phyloP scores from a whole-genome alignment of 768 basidiomycete genomes.

The Pholiota microspora region DNA sequence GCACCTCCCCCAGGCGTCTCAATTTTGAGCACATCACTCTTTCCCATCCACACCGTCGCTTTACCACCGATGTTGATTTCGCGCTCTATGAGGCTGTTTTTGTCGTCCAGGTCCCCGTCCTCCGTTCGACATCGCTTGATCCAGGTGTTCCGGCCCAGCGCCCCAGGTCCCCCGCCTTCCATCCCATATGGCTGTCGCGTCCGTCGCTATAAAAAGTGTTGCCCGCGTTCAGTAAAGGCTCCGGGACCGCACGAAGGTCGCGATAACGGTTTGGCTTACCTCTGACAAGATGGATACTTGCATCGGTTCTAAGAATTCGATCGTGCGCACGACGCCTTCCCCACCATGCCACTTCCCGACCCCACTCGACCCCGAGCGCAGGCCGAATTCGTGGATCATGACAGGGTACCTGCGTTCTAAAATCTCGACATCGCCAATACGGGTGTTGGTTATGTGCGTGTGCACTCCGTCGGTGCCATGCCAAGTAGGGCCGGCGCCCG shows the following conservation, averaged over 20 bases:
- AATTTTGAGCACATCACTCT: conserved; percentile 76
- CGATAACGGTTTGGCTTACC: conserved; percentile 37
- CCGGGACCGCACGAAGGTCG: not conserved
- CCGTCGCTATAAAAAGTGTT: conserved; percentile 29
- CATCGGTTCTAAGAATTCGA: conserved; percentile 78
- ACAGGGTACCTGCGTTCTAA: conserved; percentile 92
- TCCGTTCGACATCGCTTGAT: conserved; percentile 63
- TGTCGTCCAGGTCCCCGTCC: conserved; percentile 63
- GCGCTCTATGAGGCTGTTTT: conserved; percentile 35
- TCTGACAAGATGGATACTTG: conserved; percentile 90
- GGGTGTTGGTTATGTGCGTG: conserved; percentile 91
- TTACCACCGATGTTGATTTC: conserved; percentile 89
- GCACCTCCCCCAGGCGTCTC: conserved; percentile 92
- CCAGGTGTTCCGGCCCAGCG: conserved; percentile 85
- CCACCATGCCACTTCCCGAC: conserved; percentile 75
- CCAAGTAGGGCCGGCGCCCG: conserved; percentile 87
- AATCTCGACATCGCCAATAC: conserved; percentile 92
- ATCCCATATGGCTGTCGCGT: conserved; percentile 86
- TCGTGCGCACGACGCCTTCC: conserved; percentile 79
- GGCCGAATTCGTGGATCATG: conserved; percentile 79
- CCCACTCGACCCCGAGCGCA: conserved; percentile 70
- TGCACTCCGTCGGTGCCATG: conserved; percentile 93
- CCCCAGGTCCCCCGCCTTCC: conserved; percentile 74
- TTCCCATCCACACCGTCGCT: conserved; percentile 84
- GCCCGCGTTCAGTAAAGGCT: not conserved